phyloP scores from a whole-genome alignment of 2,329 filamentous ascomycete genomes.

The Claviceps humidiphila region DNA sequence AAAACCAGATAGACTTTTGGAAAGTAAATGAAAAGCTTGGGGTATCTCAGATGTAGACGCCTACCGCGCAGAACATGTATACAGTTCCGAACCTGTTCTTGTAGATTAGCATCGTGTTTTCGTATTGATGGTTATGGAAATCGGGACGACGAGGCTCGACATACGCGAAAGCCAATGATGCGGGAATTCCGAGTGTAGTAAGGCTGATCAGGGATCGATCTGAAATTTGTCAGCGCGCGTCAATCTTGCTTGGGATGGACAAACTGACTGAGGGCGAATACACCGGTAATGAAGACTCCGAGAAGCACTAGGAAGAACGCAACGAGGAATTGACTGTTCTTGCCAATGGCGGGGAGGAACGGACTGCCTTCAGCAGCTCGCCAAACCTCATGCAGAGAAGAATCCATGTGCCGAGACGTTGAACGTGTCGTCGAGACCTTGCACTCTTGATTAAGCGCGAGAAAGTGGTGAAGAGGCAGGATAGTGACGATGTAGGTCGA shows the following conservation, averaged over 20 bases:
- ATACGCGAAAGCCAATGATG: slow-evolving; percentile 82
- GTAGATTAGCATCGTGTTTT: slow-evolving; percentile 9
- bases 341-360: slow-evolving; percentile 67
- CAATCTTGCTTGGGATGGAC: slow-evolving; percentile 13
- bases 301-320: slow-evolving; percentile 63
- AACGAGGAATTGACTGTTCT: slow-evolving; percentile 71
- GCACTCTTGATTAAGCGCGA: neutral
- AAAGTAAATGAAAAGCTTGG: slow-evolving; percentile 10
- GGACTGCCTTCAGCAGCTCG: slow-evolving; percentile 80
- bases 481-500: neutral
- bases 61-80: slow-evolving; percentile 97
- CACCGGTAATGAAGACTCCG: slow-evolving; percentile 58
- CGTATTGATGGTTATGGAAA: neutral
- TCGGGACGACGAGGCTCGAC: slow-evolving; percentile 18
- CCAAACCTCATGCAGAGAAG: slow-evolving; percentile 81
- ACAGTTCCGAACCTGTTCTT: slow-evolving; percentile 73
- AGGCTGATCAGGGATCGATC: slow-evolving; percentile 73
- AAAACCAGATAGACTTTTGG: neutral
- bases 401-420: slow-evolving; percentile 47
- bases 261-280: slow-evolving; percentile 89
- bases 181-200: slow-evolving; percentile 66
- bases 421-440: neutral
- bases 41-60: slow-evolving; percentile 83
- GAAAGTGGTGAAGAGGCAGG: neutral
- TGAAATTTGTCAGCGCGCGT: slow-evolving; percentile 21